Evolutionary conservation across 129 eudicot species (phyloP).

Genomic region (Arctium minus): DNA sequence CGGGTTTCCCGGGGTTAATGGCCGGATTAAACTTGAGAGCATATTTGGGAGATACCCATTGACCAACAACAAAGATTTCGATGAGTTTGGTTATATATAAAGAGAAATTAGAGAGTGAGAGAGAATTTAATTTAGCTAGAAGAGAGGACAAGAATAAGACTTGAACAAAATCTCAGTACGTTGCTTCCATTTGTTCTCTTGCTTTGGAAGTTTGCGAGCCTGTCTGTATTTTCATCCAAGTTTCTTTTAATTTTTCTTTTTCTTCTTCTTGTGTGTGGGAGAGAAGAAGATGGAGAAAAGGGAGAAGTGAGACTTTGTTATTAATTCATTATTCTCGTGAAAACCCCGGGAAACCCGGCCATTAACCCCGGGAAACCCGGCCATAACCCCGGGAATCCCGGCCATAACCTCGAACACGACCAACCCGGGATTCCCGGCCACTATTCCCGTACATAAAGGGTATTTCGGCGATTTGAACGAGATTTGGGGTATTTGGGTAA

Average conservation of each 20-base stretch:
- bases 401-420: too few species aligned
- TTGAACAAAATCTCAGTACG: constrained; percentile 35
- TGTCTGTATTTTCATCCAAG: background rate
- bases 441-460: too few species aligned
- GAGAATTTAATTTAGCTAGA: background rate
- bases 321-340: background rate
- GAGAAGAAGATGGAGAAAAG: background rate
- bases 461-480: too few species aligned
- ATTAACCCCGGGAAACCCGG: too few species aligned
- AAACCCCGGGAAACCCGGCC: too few species aligned
- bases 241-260: background rate
- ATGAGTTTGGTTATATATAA: background rate
- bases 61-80: constrained; percentile 8
- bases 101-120: background rate
- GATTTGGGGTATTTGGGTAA: too few species aligned
- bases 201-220: constrained; percentile 52
- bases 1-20: too few species aligned
- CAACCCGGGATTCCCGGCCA: too few species aligned
- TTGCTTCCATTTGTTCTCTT: constrained; percentile 43
- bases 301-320: background rate
- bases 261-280: background rate
- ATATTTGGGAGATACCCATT: constrained; percentile 26
- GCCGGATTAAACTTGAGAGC: background rate
- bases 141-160: constrained; percentile 14
- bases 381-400: too few species aligned